phyloP scores from a whole-genome alignment of 345 rosid genomes.

The Brassica carinata region DNA sequence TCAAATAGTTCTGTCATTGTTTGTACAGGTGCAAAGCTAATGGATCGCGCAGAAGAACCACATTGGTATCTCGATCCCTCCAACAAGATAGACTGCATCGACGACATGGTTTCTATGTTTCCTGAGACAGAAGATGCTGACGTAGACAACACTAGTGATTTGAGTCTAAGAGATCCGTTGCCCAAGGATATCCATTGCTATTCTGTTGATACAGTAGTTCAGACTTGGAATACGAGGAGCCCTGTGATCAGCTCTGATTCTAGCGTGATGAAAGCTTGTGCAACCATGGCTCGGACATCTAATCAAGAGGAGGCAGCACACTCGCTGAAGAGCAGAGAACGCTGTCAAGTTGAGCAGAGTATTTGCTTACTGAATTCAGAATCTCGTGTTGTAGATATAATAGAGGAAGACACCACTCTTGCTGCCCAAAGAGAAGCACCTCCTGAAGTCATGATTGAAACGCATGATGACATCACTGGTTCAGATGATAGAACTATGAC shows the following conservation, averaged over 20 bases:
- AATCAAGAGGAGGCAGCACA: neutral
- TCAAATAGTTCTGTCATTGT: neutral
- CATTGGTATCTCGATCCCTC: slow-evolving; percentile 22
- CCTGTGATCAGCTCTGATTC: slow-evolving; percentile 6
- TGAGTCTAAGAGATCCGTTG: slow-evolving; percentile 17
- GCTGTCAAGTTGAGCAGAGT: slow-evolving; percentile 18
- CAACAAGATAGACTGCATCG: neutral
- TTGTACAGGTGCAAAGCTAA: slow-evolving; percentile 33
- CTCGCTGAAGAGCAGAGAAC: neutral
- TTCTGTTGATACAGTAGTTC: slow-evolving; percentile 17
- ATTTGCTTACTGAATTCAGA: slow-evolving; percentile 16
- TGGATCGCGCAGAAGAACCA: slow-evolving; percentile 21
- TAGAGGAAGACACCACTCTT: slow-evolving; percentile 9
- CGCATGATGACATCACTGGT: slow-evolving; percentile 8
- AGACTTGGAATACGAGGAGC: slow-evolving; percentile 5
- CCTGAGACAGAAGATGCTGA: slow-evolving; percentile 1
- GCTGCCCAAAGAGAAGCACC: neutral
- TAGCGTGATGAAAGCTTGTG: slow-evolving; percentile 30
- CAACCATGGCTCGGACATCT: slow-evolving; percentile 6
- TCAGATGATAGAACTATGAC: slow-evolving; percentile 12
- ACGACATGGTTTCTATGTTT: slow-evolving; percentile 11
- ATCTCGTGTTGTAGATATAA: neutral
- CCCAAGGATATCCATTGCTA: slow-evolving; percentile 1
- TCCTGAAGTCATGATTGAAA: slow-evolving; percentile 6
- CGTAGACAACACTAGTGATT: neutral